Base-by-base conservation (phyloP, 495 filamentous ascomycete genomes). In the Penicillium bialowiezense region DNA sequence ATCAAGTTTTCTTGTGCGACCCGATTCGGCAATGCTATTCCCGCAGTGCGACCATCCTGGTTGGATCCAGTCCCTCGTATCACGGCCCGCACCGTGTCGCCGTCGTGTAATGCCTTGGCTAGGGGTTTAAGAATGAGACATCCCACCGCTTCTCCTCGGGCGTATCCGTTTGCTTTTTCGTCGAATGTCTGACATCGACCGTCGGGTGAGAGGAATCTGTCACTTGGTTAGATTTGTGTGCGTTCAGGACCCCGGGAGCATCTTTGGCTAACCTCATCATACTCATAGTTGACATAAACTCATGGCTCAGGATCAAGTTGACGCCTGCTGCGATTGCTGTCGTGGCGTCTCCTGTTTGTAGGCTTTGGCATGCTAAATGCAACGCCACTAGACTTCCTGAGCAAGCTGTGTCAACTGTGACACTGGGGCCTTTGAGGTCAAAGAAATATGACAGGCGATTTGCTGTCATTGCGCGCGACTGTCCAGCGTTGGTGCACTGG, bases 1-100 rank as follows among this genome's bases (percentile, higher is more conserved):
- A 87, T 82, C 0, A 85, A 33, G 19, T 56, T 43, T 62, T 73
- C 79, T 64, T 88, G 85, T 2, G 82, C 80, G 1, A 69, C 65
- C 1, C 66, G 69, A 33, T 68, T 80, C 0, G 84, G 84, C 60
- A 81, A 14, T 2, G 54, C 55, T 17, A 63, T 63, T 23, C 57
- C 57, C 18, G 54, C 41, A 5, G 60, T 76, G 13, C 62, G 53
- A 0, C 75, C 77, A 50, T 78, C 74, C 26, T 71, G 64, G 44
- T 78, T 78, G 6, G 56, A 46, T 5, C 59, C 69, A 0, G 66
- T 71, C 0, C 48, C 68, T 10, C 75, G 64, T 36, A 79, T 72
- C 6, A 78, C 41, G 19, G 69, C 69, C 17, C 68, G 64, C n/a
- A 78, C 70, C 2, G 53, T 50, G 48, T 78, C 66, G 19, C 59